Percentiles rank a stretch among this genome's conserved stretches.
Evolutionary conservation across 108 stramenopile genomes (phyloP).

Genomic region (Discostella pseudostelligera): DNA sequence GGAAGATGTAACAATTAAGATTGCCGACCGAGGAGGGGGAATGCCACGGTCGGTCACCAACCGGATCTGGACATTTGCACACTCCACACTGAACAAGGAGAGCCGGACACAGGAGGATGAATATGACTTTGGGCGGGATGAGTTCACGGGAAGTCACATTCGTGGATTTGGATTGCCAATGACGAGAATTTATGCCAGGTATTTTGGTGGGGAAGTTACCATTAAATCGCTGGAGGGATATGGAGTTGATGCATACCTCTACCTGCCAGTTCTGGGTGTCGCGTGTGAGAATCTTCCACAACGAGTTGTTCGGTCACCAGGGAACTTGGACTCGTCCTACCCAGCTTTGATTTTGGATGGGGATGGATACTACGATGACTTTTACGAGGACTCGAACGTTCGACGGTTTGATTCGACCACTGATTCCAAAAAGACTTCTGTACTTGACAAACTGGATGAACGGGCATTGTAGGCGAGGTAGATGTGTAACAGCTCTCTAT

Average conservation of each 20-base stretch:
- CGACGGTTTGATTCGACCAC: slow-evolving; percentile 3
- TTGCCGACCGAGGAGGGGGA: slow-evolving; percentile 96
- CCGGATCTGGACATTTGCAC: slow-evolving; percentile 94
- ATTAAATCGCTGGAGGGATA: slow-evolving; percentile 98
- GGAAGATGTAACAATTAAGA: slow-evolving; percentile 98
- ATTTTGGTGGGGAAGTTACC: slow-evolving; percentile 97
- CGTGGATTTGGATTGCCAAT: slow-evolving; percentile 97
- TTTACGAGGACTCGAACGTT: slow-evolving; percentile 24
- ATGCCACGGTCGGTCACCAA: slow-evolving; percentile 90
- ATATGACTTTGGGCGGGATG: slow-evolving; percentile 62
- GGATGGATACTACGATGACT: slow-evolving; percentile 37
- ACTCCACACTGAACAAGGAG: slow-evolving; percentile 79
- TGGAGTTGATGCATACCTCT: slow-evolving; percentile 97
- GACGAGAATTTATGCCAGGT: slow-evolving; percentile 94
- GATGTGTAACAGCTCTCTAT: too few species aligned
- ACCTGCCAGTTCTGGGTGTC: slow-evolving; percentile 84
- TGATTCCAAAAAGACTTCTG: slow-evolving; percentile 11
- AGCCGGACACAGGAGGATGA: slow-evolving; percentile 34
- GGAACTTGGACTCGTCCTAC: slow-evolving; percentile 60
- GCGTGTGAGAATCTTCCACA: slow-evolving; percentile 86
- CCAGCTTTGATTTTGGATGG: slow-evolving; percentile 7
- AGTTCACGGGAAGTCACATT: slow-evolving; percentile 54
- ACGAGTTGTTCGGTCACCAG: slow-evolving; percentile 70
- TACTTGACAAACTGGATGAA: slow-evolving; percentile 29
- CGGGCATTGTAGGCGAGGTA: slow-evolving; percentile 21